Conservation (phyloP, 306 rosid species). For the Pterocarpus santalinus region DNA sequence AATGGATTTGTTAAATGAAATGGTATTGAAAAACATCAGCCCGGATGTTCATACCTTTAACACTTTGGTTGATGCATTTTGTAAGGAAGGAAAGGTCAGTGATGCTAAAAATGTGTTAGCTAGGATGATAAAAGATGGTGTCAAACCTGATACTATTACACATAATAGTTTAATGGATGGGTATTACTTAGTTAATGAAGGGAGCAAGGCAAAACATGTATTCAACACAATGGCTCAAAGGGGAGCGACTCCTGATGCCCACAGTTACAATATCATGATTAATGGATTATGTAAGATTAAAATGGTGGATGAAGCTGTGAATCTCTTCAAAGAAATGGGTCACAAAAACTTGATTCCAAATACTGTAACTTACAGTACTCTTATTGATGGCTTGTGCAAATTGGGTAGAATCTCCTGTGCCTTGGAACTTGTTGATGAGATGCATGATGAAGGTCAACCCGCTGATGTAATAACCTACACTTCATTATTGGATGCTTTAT, state of each 20-base stretch:
- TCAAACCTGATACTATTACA: background rate
- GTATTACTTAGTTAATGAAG: background rate
- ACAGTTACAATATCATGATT: background rate
- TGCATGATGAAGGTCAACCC: background rate
- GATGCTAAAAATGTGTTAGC: background rate
- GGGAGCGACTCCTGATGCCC: background rate
- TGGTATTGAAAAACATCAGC: no score
- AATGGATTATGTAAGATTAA: background rate
- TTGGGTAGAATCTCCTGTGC: background rate
- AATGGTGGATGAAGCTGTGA: background rate
- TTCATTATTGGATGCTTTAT: background rate
- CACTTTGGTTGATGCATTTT: background rate
- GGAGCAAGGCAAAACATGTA: background rate
- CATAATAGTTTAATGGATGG: background rate
- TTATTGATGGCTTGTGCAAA: conserved; percentile 3
- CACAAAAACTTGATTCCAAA: background rate
- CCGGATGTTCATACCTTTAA: no score
- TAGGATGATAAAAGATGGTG: background rate
- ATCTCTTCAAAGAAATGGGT: background rate
- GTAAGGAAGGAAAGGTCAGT: background rate
- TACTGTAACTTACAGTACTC: background rate
- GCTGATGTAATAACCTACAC: background rate
- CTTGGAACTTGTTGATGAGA: background rate
- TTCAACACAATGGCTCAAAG: background rate
- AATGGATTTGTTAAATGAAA: background rate